Base-by-base conservation (phyloP, 148 eudicot genomes). In the Rhododendron molle region DNA sequence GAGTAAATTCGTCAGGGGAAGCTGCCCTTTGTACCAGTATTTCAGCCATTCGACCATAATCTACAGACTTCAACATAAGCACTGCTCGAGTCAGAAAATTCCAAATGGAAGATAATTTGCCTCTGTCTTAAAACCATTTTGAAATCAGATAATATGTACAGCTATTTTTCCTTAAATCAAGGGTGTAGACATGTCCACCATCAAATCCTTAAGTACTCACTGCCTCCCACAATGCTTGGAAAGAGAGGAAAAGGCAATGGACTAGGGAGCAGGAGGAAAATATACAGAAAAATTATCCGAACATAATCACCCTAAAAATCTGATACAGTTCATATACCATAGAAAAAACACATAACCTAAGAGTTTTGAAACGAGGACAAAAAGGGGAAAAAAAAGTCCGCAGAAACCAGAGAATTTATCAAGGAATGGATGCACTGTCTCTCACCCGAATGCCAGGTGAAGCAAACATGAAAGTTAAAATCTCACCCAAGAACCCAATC, bases 1-100 rank as follows among this genome's bases (percentile, higher is more conserved):
- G 92, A 82, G 99, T 97, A 87, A 95, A 97, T 89, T 90, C 99
- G 91, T 97, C 99, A 71, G 89, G 84, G 46, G 98, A 93, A 86
- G 92, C 91, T 50, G 99, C 99, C 90, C 99, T 93, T 83, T 95
- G 95, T 81, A 97, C 98, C 90, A 97, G 90, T 86, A 97, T 97
- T 92, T 97, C 96, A 87, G 98, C 98, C 98, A 97, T 95, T 90
- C 99, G 98, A 88, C 99, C 99, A 91, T 95, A 97, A 90, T 97
- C 99, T 93, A 97, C 99, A 90, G 98, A 97, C 99, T 97, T 92
- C 87, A 87, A 91, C 69, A 90, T 88, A 83, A 86, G 79, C 76
- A 90, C 84, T 69, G 81, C 81, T 87, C 60, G 58, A 85, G 88
- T 89, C 89, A 91, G 87, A 90, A 73, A 87, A n/a, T 72, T 50